Evolutionary conservation across 139 green algal genomes (phyloP), one percentile per base, ranked within the genome.

Genomic region (Closterium sp.): DNA sequence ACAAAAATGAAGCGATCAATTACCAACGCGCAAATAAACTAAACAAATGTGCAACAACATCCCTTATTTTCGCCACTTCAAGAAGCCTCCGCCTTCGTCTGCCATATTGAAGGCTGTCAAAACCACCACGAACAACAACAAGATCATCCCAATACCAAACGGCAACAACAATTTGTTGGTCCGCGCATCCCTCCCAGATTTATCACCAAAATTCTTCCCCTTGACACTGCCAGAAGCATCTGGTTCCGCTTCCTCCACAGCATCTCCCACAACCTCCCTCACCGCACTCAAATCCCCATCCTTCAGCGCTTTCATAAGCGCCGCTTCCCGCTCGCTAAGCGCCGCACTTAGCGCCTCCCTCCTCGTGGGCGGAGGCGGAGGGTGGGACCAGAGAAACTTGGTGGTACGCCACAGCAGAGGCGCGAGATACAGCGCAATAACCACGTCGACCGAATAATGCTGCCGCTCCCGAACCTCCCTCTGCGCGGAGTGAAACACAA

Each of bases 391-490:
- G 27, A 92, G 24, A 32, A 92, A 92, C 5, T 21, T 88, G 27
- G 91, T 94, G 45, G 84, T 42, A 4, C 34, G 34, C 92, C 92
- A 94, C 22, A 94, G 38, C 19, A 92, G 2, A 11, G 93, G n/a
- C 17, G 90, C 92, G n/a, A 94, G 90, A 45, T 89, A 94, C 0
- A 93, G 89, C 4, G 84, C 92, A 0, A 31, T n/a, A 1, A 94
- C 79, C 11, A 94, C 89, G 34, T 94, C 92, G 2, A 92, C 92
- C 7, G 89, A 86, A 50, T 94, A 94, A n/a, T 94, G 92, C 29
- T 94, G 92, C 50, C 92, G 70, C 87, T 94, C 92, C 10, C 92
- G 92, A n/a, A 94, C 91, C 86, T 94, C 92, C 70, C 92, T 45
- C 88, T 91, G 89, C 5, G 24, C 92, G 17, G 92, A 93, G 7